A percentile compares a stretch with the other conserved stretches of the same genome.
These are phyloP conservation scores for Pyrenopolyporus hunteri DNA, from an alignment of 495 filamentous ascomycete genomes.

Conservation along the genomic window DNA sequence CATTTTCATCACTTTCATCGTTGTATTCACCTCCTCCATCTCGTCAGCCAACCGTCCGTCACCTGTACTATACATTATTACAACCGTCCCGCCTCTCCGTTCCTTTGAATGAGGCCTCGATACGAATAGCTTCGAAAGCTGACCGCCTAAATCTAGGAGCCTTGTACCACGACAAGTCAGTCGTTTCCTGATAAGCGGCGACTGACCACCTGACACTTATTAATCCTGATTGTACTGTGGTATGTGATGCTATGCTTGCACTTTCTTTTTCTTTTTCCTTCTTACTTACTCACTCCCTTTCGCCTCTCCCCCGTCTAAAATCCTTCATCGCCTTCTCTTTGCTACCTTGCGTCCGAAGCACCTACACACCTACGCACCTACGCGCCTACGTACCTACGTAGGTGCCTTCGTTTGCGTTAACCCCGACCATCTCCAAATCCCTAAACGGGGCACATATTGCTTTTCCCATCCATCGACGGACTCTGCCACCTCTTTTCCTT, in stretches of 20 bases:
- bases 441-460: neutral
- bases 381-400: too few species aligned
- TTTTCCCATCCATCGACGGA: neutral
- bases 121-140: slow-evolving; percentile 17
- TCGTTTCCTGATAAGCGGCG: slow-evolving; percentile 26
- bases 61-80: neutral
- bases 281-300: neutral
- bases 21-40: neutral
- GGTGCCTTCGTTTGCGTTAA: slow-evolving; percentile 4
- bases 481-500: neutral
- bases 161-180: slow-evolving; percentile 17
- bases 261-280: neutral
- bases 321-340: neutral
- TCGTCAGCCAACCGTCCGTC: neutral
- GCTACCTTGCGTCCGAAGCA: too few species aligned
- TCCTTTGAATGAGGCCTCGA: slow-evolving; percentile 30
- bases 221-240: slow-evolving; percentile 27
- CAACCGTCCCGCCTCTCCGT: neutral
- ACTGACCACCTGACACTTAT: slow-evolving; percentile 33
- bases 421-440: slow-evolving; percentile 4
- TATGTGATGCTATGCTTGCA: slow-evolving; percentile 4
- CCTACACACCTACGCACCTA: too few species aligned
- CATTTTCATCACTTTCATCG: neutral
- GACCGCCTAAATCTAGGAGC: slow-evolving; percentile 32
- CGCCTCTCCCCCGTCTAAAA: too few species aligned